Base-by-base conservation (phyloP, 169 alveolate species). In the Cryptosporidium sp. region DNA sequence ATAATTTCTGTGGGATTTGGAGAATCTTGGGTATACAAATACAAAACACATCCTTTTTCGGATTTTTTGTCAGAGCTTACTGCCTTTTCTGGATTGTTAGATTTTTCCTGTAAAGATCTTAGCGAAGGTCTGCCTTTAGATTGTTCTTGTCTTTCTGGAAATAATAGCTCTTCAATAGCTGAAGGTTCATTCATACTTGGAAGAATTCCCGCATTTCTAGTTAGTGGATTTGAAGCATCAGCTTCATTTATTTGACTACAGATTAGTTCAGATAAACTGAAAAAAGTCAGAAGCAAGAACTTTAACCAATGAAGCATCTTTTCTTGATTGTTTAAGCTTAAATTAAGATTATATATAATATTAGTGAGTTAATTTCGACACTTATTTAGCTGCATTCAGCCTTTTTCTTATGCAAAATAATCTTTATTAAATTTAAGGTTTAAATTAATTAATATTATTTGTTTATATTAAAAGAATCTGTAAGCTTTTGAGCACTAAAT, bases 1-100 rank as follows among this genome's bases (percentile, higher is more conserved):
- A 60, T 35, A 37, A 75, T 75, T 35, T 75, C 72, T 23, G 86
- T 75, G 61, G 86, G 86, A 16, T 6, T 37, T 58, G 71, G 37
- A 10, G 86, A 52, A 35, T 39, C 71, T 26, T 53, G 53, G 1
- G 86, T 75, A 75, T 75, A 75, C 29, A 75, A 12, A 35, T 58
- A 60, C 37, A 75, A 35, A 29, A 52, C 65, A 26, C 86, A 75
- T 29, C 61, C 73, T 42, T 60, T 33, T 14, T 61, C 61, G 35
- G 26, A 14, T 39, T 18, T 35, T 12, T 53, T 70, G 0, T n/a
- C 85, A 14, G 37, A 45, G 44, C 10, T 53, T 48, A 16, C 0
- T 14, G 21, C 18, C 23, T 5, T 48, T 48, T 48, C 56, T 14
- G 56, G 8, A 16, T 44, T 31, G 58, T 69, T 69, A 2, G 35